phyloP scores from a whole-genome alignment of 345 rosid species.

The Iberis pinnata region DNA sequence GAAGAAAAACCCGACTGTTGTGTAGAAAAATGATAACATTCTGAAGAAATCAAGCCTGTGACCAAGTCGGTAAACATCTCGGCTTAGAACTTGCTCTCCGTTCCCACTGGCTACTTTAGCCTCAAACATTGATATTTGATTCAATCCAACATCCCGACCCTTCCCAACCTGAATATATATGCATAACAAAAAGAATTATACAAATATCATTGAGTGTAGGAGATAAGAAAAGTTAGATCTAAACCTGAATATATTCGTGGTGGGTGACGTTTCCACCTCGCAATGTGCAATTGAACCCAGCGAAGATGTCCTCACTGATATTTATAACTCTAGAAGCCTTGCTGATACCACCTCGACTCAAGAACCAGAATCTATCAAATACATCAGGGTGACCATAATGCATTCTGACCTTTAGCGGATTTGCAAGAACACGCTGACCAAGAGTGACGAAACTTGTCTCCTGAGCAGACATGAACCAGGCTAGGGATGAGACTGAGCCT shows the following conservation, averaged over 20 bases:
- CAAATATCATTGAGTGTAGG: not conserved
- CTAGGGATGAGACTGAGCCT: constrained; percentile 89
- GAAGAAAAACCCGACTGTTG: constrained; percentile 71
- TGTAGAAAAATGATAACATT: constrained; percentile 70
- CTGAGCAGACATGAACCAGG: constrained; percentile 90
- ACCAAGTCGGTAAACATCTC: constrained; percentile 83
- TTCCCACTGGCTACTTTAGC: constrained; percentile 71
- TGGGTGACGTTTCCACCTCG: constrained; percentile 65
- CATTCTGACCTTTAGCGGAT: constrained; percentile 79
- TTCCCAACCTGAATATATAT: constrained; percentile 73
- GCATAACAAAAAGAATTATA: not conserved
- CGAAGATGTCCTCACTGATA: constrained; percentile 77
- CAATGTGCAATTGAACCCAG: constrained; percentile 83
- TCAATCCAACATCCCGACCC: constrained; percentile 88
- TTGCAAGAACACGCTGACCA: constrained; percentile 84
- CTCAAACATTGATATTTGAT: constrained; percentile 41
- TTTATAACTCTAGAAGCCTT: constrained; percentile 49
- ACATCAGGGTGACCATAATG: constrained; percentile 93
- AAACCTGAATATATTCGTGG: constrained; percentile 57
- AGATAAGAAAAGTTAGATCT: constrained; percentile 20
- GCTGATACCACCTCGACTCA: constrained; percentile 82
- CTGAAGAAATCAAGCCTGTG: constrained; percentile 85
- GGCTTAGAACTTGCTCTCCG: constrained; percentile 86
- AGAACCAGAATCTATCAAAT: constrained; percentile 85
- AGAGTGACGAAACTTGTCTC: constrained; percentile 79